Percentiles rank a stretch among this genome's conserved stretches.
Conservation (phyloP, 257 asterid genomes). For the Plantago elongata region DNA sequence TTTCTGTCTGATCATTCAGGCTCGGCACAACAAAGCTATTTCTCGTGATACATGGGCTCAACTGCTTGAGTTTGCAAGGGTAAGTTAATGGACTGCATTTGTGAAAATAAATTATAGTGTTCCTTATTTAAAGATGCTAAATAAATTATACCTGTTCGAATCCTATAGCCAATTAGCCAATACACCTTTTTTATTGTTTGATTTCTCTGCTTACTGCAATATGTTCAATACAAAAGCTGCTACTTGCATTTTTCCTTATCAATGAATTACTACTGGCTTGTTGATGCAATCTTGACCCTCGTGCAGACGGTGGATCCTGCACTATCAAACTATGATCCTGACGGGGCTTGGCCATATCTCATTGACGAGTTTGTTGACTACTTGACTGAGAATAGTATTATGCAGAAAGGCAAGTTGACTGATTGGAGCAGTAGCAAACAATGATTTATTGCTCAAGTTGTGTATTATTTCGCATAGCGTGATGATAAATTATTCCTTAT, state of each 20-base stretch:
- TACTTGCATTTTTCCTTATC: slow-evolving; percentile 4
- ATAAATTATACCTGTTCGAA: too few species aligned
- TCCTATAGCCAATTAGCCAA: too few species aligned
- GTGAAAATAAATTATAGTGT: background rate
- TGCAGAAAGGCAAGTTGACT: slow-evolving; percentile 55
- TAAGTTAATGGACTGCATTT: slow-evolving; percentile 24
- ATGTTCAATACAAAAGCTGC: slow-evolving; percentile 1
- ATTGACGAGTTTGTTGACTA: slow-evolving; percentile 96
- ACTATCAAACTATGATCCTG: slow-evolving; percentile 85
- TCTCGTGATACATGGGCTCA: slow-evolving; percentile 99
- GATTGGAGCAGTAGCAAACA: slow-evolving; percentile 59
- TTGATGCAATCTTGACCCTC: background rate
- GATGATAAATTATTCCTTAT: slow-evolving; percentile 9
- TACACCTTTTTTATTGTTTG: too few species aligned
- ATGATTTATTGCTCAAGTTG: slow-evolving; percentile 23
- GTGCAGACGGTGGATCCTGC: slow-evolving; percentile 83
- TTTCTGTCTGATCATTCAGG: slow-evolving; percentile 43
- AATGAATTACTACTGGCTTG: background rate
- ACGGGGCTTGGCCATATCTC: slow-evolving; percentile 99
- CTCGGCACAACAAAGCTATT: slow-evolving; percentile 92
- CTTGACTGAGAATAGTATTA: slow-evolving; percentile 60
- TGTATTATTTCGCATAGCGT: slow-evolving; percentile 20
- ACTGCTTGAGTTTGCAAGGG: slow-evolving; percentile 93
- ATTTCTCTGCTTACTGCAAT: too few species aligned
- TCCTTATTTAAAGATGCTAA: too few species aligned